A percentile compares a stretch with the other conserved stretches of the same genome.
Conservation (phyloP, 2,329 filamentous ascomycete genomes). For the Parafenestella ontariensis region DNA sequence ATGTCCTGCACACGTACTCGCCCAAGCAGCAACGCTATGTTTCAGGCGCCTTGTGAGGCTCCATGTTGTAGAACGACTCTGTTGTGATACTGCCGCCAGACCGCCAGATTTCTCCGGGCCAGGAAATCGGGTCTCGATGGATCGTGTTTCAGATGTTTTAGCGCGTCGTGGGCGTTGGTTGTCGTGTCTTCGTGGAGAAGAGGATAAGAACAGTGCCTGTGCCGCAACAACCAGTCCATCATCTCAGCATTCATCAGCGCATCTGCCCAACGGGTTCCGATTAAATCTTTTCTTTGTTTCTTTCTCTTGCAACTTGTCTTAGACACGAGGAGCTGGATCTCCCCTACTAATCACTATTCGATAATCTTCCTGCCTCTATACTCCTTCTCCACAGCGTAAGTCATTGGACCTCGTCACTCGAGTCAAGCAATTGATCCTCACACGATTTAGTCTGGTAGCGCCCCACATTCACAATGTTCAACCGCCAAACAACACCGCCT, state of each 20-base stretch:
- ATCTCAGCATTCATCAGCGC: slow-evolving; percentile 38
- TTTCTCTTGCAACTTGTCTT: slow-evolving; percentile 47
- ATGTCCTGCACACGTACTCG: slow-evolving; percentile 37
- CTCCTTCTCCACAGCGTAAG: slow-evolving; percentile 40
- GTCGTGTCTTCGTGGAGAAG: slow-evolving; percentile 36
- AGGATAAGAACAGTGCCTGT: slow-evolving; percentile 49
- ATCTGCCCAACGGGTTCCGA: slow-evolving; percentile 48
- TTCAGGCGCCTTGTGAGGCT: slow-evolving; percentile 45
- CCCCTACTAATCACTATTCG: slow-evolving; percentile 46
- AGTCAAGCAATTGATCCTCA: slow-evolving; percentile 17
- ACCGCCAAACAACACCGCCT: slow-evolving; percentile 56
- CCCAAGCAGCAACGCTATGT: slow-evolving; percentile 43
- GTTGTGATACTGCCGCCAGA: slow-evolving; percentile 42
- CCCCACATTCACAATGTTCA: slow-evolving; percentile 48
- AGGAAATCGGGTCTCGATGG: slow-evolving; percentile 37
- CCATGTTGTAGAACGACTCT: slow-evolving; percentile 33
- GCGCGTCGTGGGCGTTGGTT: slow-evolving; percentile 46
- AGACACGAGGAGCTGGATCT: slow-evolving; percentile 56
- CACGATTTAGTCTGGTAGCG: slow-evolving; percentile 46
- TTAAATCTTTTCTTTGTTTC: slow-evolving; percentile 44
- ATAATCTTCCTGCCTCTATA: slow-evolving; percentile 41
- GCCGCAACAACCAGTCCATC: slow-evolving; percentile 43
- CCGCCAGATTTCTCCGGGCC: slow-evolving; percentile 35
- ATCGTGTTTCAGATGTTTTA: slow-evolving; percentile 51
- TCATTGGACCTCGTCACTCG: slow-evolving; percentile 19